Evolutionary conservation across 192 early-diverging fungal genomes (phyloP), one percentile per base, ranked within the genome.

Genomic region (Podila epigama): DNA sequence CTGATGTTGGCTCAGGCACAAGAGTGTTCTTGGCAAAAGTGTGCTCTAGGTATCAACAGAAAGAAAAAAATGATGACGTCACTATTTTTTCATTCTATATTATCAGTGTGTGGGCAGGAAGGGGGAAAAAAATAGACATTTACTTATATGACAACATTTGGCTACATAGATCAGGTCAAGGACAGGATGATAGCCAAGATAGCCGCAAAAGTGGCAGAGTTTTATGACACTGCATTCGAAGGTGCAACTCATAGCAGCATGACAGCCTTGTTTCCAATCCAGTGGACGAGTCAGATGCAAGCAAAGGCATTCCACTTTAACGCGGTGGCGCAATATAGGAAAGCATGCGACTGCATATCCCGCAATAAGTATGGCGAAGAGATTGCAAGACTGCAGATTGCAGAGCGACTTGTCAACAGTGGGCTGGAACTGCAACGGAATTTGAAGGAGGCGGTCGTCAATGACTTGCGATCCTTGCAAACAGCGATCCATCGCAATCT

Each of bases 1-100:
- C 70, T 93, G n/a, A 96, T 94, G 93, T 83, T 97, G 3, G 94
- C 93, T 11, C 96, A 97, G 70, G 96, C 96, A 28, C 96, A 97
- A 68, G 96, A 97, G 78, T 96, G 93, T 64, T 94, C 92, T 29
- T 95, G 94, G 93, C 89, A 90, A 40, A 92, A 95, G 55, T 92
- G 95, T 5, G 89, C 93, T 27, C 69, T 81, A 34, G 82, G 82
- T 80, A 53, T 72, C 75, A 18, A 67, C 42, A 20, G 29, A 15
- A 33, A 15, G 16, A 15, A 29, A 8, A 31, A 28, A 18, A 9
- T 15, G 6, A 20, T 35, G 34, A 16, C 15, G 9, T 25, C n/a
- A n/a, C n/a, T n/a, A n/a, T n/a, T n/a, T n/a, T n/a, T n/a, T n/a
- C n/a, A n/a, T n/a, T n/a, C n/a, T n/a, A n/a, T n/a, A n/a, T n/a